Evolutionary conservation across 306 rosid genomes (phyloP).

Genomic region (Astragalus glycyphyllos): DNA sequence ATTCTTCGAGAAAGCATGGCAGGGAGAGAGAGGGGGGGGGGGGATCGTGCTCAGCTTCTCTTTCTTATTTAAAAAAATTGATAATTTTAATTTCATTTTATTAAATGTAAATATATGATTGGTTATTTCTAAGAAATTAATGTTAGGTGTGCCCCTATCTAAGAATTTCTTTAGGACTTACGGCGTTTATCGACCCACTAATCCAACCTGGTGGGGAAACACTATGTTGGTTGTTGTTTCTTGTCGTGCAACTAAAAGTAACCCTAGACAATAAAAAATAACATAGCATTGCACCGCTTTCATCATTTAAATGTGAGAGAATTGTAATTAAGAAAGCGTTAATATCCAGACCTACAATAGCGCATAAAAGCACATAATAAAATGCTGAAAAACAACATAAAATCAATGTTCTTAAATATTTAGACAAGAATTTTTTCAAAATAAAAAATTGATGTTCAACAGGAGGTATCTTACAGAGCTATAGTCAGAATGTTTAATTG

Average conservation of each 20-base stretch:
- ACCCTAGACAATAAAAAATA: not conserved
- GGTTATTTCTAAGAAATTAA: too few relatives aligned
- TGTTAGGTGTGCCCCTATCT: too few relatives aligned
- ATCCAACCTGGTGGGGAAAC: not conserved
- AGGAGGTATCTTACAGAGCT: slow-evolving; percentile 24
- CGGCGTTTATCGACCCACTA: not conserved
- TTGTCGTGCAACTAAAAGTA: slow-evolving; percentile 7
- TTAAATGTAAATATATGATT: too few relatives aligned
- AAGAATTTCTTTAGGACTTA: too few relatives aligned
- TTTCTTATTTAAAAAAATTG: too few relatives aligned
- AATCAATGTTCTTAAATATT: not conserved
- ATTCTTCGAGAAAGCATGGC: too few relatives aligned
- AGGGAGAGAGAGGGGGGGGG: too few relatives aligned
- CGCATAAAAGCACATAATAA: too few relatives aligned
- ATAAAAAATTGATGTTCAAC: not conserved
- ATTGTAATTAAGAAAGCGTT: not conserved
- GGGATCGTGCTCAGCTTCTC: too few relatives aligned
- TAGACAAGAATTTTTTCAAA: not conserved
- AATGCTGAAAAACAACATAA: slow-evolving; percentile 4
- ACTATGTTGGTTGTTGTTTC: not conserved
- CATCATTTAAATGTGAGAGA: not conserved
- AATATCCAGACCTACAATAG: not conserved
- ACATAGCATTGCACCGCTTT: not conserved
- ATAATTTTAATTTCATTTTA: too few relatives aligned
- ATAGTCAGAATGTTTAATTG: slow-evolving; percentile 13